Base-by-base conservation (phyloP, 768 basidiomycete species). In the Termitomyces titanicus region DNA sequence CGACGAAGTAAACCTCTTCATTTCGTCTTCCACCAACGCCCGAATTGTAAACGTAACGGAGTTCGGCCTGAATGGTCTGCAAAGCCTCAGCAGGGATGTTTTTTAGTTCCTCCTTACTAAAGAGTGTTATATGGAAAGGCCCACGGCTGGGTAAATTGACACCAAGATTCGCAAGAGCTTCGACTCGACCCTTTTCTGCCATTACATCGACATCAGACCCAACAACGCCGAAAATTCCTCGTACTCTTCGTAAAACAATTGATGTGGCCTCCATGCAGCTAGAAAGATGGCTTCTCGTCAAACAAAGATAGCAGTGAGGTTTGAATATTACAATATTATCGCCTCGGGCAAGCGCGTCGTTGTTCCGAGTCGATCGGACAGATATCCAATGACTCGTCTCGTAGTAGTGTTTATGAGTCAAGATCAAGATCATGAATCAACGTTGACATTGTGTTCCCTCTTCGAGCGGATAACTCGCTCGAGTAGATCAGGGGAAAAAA, bases 1-100 rank as follows among this genome's bases (percentile, higher is more conserved):
- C 75, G 17, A 79, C 71, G 61, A 78, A 84, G 58, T 66, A 72
- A n/a, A 75, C 68, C 1, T 65, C 68, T n/a, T 56, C 31, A 9
- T 56, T 47, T 2, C 56, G 47, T 43, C 65, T 69, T n/a, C 74
- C 74, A 11, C 79, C 78, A 7, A 78, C 53, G 7, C 79, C 78
- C n/a, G 70, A 62, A 37, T 65, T 43, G 46, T 72, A 70, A n/a
- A 81, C 47, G 39, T 71, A 61, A 9, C 55, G 63, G 5, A 64
- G 62, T 56, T 72, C 69, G 2, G 53, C 57, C n/a, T 62, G 51
- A 27, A 68, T 50, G 2, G 58, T 56, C n/a, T 62, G 44, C 20
- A 70, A 39, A 33, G 69, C 57, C 2, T 68, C 57, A 13, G 58
- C 13, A 17, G 67, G 51, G 3, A 71, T 31, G 13, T 50, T 55